Evolutionary conservation across 352 stramenopile genomes (phyloP), one percentile per base, ranked within the genome.

Genomic region (Blastocystis sp.): DNA sequence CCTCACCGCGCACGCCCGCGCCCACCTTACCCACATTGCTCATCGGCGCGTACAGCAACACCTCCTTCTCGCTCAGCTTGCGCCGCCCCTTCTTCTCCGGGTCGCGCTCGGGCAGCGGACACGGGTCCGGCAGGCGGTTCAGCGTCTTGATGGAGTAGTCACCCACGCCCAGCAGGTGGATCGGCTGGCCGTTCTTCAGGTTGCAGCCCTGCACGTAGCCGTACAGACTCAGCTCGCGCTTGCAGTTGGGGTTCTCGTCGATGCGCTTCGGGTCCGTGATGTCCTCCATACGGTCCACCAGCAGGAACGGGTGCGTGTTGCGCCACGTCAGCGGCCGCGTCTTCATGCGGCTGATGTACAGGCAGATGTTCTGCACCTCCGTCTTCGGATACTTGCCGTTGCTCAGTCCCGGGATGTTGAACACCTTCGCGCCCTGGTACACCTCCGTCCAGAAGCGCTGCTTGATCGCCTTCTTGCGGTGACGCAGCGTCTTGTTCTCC

Each of bases 341-440:
- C 91, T 99, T 99, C 78, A 98, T 96, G 53, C 96, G 91, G 19
- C 92, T 93, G 88, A 99, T 97, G 89, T 98, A 98, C 11, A 99
- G 90, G 43, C 92, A 96, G 62, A 99, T 90, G 86, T 98, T 98
- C 53, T 98, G 94, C 81, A 98, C 95, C 92, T 99, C 97, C 87
- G 96, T 95, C 90, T 99, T 99, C 28, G 96, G 93, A 92, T 99
- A 99, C 74, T 99, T 99, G 86, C 97, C 97, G 89, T 98, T 97
- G 0, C 97, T 93, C 74, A 97, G 93, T 52, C 97, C 97, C 0
- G 93, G 97, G 84, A 99, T 97, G 90, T 97, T 96, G 90, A 98
- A 98, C n/a, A 96, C 92, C 88, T 95, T 95, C 34, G 92, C 93
- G 60, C 93, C 93, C 64, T 95, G 90, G 81, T 95, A 96, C 76